Percentiles rank a stretch among this genome's conserved stretches.
phyloP scores from a whole-genome alignment of 129 eudicot genomes.

The Saposhnikovia divaricata region DNA sequence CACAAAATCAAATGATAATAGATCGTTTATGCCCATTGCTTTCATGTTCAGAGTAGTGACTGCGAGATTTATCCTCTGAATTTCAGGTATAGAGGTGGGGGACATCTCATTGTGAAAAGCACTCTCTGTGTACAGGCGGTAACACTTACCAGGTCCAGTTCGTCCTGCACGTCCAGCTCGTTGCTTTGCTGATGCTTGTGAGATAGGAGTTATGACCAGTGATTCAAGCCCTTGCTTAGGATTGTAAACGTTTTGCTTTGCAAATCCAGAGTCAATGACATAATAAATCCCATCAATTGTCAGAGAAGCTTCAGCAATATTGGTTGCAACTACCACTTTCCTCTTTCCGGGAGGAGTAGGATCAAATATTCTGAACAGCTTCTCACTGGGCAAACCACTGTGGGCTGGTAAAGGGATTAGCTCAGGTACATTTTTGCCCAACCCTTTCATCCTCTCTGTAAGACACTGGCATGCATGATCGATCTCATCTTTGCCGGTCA shows the following conservation, averaged over 20 bases:
- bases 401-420: conserved; percentile 66
- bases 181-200: conserved; percentile 85
- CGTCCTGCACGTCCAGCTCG: conserved; percentile 25
- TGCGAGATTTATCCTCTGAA: too few relatives aligned
- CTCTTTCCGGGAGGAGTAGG: conserved; percentile 91
- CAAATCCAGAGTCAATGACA: conserved; percentile 77
- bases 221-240: conserved; percentile 76
- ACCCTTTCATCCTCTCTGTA: conserved; percentile 66
- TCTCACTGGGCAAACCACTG: conserved; percentile 76
- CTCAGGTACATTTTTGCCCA: conserved; percentile 72
- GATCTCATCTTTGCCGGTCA: conserved; percentile 90
- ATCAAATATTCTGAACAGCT: conserved; percentile 75
- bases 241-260: conserved; percentile 75
- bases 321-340: conserved; percentile 79
- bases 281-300: conserved; percentile 76
- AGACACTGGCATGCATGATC: conserved; percentile 77
- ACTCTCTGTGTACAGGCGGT: too few relatives aligned
- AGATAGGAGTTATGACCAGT: conserved; percentile 64
- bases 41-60: too few relatives aligned
- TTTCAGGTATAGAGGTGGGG: too few relatives aligned
- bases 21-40: too few relatives aligned
- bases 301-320: conserved; percentile 79
- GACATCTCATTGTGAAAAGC: too few relatives aligned
- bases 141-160: too few relatives aligned
- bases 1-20: too few relatives aligned